Evolutionary conservation across 2,329 filamentous ascomycete species (phyloP).

Genomic region (Penicillium sp.): DNA sequence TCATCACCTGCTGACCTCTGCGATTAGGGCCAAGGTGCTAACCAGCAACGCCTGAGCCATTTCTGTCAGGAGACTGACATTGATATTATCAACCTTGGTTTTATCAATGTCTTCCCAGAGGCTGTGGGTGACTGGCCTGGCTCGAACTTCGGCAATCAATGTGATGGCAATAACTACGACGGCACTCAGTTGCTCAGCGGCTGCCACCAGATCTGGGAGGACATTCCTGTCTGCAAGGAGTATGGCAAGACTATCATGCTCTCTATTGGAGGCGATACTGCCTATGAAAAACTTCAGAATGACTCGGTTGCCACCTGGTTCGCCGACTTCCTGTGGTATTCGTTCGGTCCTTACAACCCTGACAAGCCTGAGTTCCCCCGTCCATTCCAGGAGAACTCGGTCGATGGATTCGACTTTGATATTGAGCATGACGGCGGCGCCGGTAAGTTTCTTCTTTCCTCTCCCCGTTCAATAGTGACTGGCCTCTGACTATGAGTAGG

Average conservation of each 20-base stretch:
- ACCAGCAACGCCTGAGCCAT: slow-evolving; percentile 49
- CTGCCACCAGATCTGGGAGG: slow-evolving; percentile 46
- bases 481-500: slow-evolving; percentile 25
- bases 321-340: slow-evolving; percentile 51
- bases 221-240: slow-evolving; percentile 42
- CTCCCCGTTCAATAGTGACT: background rate
- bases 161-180: slow-evolving; percentile 42
- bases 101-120: slow-evolving; percentile 55
- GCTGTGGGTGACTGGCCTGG: slow-evolving; percentile 48
- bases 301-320: slow-evolving; percentile 44
- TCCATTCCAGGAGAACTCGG: slow-evolving; percentile 46
- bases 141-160: slow-evolving; percentile 59
- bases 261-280: slow-evolving; percentile 48
- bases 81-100: slow-evolving; percentile 58
- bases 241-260: slow-evolving; percentile 47
- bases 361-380: slow-evolving; percentile 37
- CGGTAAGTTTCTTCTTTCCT: slow-evolving; percentile 24
- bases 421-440: slow-evolving; percentile 34
- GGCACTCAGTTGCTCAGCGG: slow-evolving; percentile 42
- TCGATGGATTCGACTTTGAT: slow-evolving; percentile 57
- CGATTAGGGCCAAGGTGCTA: slow-evolving; percentile 51
- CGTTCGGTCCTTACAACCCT: slow-evolving; percentile 47
- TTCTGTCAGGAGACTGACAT: slow-evolving; percentile 53
- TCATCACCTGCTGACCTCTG: slow-evolving; percentile 9
- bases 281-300: slow-evolving; percentile 45